Percentiles rank a stretch among this genome's conserved stretches.
phyloP scores from a whole-genome alignment of 2,329 filamentous ascomycete species.

The Periconia sp. region DNA sequence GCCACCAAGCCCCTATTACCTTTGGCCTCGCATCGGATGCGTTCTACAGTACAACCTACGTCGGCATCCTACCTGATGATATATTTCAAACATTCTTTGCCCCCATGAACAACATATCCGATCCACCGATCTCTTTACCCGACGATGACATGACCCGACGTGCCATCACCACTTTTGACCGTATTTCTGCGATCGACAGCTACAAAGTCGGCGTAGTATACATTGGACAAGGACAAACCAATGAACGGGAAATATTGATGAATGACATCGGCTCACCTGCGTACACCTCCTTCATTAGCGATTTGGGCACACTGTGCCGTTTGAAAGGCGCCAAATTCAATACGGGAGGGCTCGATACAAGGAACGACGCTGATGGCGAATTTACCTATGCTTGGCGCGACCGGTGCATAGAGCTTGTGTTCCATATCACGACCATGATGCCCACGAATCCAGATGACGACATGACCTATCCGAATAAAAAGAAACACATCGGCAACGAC shows the following conservation, averaged over 20 bases:
- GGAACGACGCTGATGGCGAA: conserved; percentile 77
- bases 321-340: conserved; percentile 87
- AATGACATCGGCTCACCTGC: conserved; percentile 86
- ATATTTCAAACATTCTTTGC: conserved; percentile 70
- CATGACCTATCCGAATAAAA: conserved; percentile 75
- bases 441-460: conserved; percentile 80
- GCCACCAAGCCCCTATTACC: conserved; percentile 45
- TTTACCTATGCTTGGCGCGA: conserved; percentile 95
- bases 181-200: conserved; percentile 85
- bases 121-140: conserved; percentile 74
- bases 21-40: conserved; percentile 42
- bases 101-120: conserved; percentile 44
- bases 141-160: conserved; percentile 69
- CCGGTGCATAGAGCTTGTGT: conserved; percentile 90
- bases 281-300: conserved; percentile 81
- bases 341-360: conserved; percentile 83
- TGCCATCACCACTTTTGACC: conserved; percentile 80
- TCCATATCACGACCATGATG: conserved; percentile 97
- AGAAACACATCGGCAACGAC: conserved; percentile 94
- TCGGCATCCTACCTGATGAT: conserved; percentile 71
- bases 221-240: conserved; percentile 80
- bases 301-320: conserved; percentile 77
- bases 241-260: conserved; percentile 80
- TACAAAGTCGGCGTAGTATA: conserved; percentile 96
- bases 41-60: conserved; percentile 54